Evolutionary conservation across 768 basidiomycete species (phyloP).

Genomic region (Boletus rubescentipes): DNA sequence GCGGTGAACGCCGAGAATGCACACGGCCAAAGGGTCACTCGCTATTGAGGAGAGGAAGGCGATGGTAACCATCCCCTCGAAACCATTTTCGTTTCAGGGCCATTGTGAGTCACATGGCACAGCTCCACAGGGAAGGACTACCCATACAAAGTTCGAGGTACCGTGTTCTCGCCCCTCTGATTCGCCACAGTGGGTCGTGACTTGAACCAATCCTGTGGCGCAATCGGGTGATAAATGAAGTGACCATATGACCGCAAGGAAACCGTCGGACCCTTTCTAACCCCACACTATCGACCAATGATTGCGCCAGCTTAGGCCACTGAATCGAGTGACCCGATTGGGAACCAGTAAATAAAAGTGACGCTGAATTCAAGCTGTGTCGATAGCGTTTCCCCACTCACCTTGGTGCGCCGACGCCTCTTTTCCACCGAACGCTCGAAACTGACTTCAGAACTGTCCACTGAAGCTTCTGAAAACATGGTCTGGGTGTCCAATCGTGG

Average conservation of each 20-base stretch:
- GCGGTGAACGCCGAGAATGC: no score
- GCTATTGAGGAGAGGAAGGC: no score
- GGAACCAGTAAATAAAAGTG: not conserved
- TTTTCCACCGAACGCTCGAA: not conserved
- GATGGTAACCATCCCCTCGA: no score
- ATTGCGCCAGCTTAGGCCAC: not conserved
- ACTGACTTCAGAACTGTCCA: not conserved
- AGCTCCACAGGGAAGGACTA: no score
- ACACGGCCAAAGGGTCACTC: no score
- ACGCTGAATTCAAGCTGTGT: not conserved
- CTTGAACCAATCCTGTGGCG: not conserved
- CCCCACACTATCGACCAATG: not conserved
- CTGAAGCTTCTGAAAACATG: not conserved
- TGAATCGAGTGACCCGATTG: not conserved
- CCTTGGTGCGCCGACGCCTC: not conserved
- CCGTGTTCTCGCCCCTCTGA: not conserved
- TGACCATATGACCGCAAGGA: not conserved
- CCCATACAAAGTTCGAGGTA: not conserved
- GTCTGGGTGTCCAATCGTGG: conserved; percentile 20
- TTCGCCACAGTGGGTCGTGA: not conserved
- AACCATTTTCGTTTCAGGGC: no score
- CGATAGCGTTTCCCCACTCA: not conserved
- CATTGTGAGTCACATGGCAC: no score
- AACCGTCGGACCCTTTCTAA: not conserved
- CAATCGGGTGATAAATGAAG: not conserved